Evolutionary conservation across 345 rosid species (phyloP).

Genomic region (Boechera stricta): DNA sequence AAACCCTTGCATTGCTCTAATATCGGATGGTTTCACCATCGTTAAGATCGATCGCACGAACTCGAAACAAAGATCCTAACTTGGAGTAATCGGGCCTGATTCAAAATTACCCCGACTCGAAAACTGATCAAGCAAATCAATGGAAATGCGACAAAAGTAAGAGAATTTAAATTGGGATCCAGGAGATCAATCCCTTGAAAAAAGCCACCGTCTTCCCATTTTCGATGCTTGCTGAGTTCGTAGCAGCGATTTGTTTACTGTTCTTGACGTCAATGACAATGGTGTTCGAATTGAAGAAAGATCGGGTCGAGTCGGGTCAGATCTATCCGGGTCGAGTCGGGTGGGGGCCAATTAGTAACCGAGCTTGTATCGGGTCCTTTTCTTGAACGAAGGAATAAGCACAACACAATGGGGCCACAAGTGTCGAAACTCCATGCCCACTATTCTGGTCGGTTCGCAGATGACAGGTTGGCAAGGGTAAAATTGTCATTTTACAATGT

Average conservation of each 20-base stretch:
- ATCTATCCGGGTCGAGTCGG: slow-evolving; percentile 3
- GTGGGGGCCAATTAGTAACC: not conserved
- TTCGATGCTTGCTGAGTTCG: slow-evolving; percentile 8
- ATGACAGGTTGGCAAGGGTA: slow-evolving; percentile 42
- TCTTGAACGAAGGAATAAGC: slow-evolving; percentile 40
- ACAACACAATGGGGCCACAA: slow-evolving; percentile 38
- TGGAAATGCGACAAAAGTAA: not conserved
- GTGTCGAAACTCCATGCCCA: slow-evolving; percentile 39
- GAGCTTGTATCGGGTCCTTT: slow-evolving; percentile 29
- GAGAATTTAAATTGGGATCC: not conserved
- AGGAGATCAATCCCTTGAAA: slow-evolving; percentile 16
- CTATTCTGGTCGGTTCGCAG: slow-evolving; percentile 34
- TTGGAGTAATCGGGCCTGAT: not conserved
- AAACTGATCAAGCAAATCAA: slow-evolving; percentile 12
- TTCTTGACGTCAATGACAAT: slow-evolving; percentile 17
- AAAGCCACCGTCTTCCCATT: slow-evolving; percentile 29
- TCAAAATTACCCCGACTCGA: not conserved
- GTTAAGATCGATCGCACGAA: slow-evolving; percentile 28
- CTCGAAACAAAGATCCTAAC: slow-evolving; percentile 1
- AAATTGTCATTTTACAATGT: slow-evolving; percentile 13
- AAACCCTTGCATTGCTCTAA: slow-evolving; percentile 49
- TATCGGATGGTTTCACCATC: slow-evolving; percentile 57
- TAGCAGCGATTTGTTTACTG: slow-evolving; percentile 16
- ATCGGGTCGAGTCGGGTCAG: slow-evolving; percentile 11
- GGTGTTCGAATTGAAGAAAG: not conserved